Evolutionary conservation across 2,329 filamentous ascomycete species (phyloP).

Genomic region (Pseudogymnoascus pannorum): DNA sequence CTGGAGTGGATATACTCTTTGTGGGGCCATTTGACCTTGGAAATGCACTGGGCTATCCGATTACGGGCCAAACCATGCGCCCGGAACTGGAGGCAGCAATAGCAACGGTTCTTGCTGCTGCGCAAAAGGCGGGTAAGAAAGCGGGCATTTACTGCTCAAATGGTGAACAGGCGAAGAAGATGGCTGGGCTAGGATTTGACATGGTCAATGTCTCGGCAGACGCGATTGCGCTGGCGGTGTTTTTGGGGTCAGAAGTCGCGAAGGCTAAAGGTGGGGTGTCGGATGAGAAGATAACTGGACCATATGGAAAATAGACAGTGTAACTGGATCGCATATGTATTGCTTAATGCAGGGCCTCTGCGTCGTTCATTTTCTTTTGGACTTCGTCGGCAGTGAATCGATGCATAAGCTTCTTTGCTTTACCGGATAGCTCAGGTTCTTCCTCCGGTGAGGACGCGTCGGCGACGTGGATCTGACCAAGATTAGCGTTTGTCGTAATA

Average conservation of each 20-base stretch:
- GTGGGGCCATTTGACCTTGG: slow-evolving; percentile 61
- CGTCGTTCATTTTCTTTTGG: slow-evolving; percentile 59
- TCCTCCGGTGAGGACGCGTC: slow-evolving; percentile 45
- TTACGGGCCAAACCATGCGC: slow-evolving; percentile 52
- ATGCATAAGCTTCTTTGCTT: slow-evolving; percentile 70
- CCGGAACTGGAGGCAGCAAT: slow-evolving; percentile 54
- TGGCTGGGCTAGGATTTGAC: slow-evolving; percentile 50
- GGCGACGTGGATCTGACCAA: slow-evolving; percentile 51
- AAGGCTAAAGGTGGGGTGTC: slow-evolving; percentile 36
- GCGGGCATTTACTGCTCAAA: slow-evolving; percentile 52
- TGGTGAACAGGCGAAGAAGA: slow-evolving; percentile 48
- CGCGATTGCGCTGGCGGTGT: slow-evolving; percentile 42
- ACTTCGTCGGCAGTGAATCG: slow-evolving; percentile 63
- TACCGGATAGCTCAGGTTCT: slow-evolving; percentile 44
- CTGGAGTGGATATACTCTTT: slow-evolving; percentile 56
- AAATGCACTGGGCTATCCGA: slow-evolving; percentile 55
- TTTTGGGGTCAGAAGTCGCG: slow-evolving; percentile 40
- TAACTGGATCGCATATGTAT: slow-evolving; percentile 14
- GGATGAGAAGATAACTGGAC: slow-evolving; percentile 22
- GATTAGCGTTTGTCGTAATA: neutral
- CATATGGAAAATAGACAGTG: slow-evolving; percentile 23
- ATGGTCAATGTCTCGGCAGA: slow-evolving; percentile 55
- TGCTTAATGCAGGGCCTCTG: slow-evolving; percentile 22
- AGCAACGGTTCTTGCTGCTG: slow-evolving; percentile 48
- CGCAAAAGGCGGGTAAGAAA: slow-evolving; percentile 57